Conservation (phyloP, 257 asterid species). For the Solanum acaule region DNA sequence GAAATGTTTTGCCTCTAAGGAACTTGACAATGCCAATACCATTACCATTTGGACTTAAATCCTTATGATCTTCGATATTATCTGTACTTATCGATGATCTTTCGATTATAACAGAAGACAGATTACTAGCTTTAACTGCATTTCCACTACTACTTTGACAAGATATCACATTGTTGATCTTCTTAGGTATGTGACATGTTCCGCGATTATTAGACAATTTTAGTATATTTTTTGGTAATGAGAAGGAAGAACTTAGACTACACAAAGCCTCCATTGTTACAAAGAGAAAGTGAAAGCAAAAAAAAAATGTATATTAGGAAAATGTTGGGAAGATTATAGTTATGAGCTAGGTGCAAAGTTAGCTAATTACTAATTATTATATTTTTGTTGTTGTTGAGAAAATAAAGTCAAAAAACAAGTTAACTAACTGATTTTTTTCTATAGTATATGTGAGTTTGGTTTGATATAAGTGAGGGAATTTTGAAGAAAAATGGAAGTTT, state of each 20-base stretch:
- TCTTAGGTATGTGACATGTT: background rate
- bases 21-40: slow-evolving; percentile 65
- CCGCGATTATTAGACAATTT: background rate
- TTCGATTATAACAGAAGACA: slow-evolving; percentile 48
- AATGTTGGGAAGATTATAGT: slow-evolving; percentile 5
- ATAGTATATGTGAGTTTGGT: slow-evolving; percentile 59
- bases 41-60: slow-evolving; percentile 40
- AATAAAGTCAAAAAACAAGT: slow-evolving; percentile 21
- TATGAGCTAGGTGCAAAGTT: slow-evolving; percentile 22
- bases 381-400: background rate
- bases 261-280: slow-evolving; percentile 75
- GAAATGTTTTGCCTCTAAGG: slow-evolving; percentile 40
- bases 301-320: slow-evolving; percentile 3
- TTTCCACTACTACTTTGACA: slow-evolving; percentile 33
- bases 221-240: slow-evolving; percentile 7
- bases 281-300: background rate
- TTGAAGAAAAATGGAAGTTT: slow-evolving; percentile 19
- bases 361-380: slow-evolving; percentile 16
- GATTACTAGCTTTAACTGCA: slow-evolving; percentile 34
- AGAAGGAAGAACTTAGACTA: slow-evolving; percentile 28
- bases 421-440: slow-evolving; percentile 35
- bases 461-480: slow-evolving; percentile 25
- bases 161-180: slow-evolving; percentile 16
- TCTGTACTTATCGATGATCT: slow-evolving; percentile 35
- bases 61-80: slow-evolving; percentile 23